Evolutionary conservation across 805 yeast genomes (phyloP), one percentile per base, ranked within the genome.

Genomic region (Kluyveromyces wickerhamii): DNA sequence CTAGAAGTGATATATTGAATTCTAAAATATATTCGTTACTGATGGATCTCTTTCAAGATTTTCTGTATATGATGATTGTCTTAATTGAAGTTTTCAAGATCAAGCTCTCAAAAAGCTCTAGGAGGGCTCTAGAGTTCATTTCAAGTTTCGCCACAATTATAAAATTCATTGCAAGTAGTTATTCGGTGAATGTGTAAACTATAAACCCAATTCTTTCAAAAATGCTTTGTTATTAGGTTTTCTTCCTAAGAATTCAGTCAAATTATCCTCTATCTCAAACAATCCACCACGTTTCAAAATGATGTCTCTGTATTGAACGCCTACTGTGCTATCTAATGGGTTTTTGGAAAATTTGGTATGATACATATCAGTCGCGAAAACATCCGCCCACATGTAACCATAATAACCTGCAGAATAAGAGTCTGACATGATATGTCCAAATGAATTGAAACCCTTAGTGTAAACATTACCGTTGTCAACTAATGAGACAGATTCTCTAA

Each of bases 331-430:
- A 50, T 76, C 72, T 71, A 81, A 67, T 28, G 94, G 92, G 54
- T 80, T 74, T 1, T 60, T 48, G 38, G 73, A 71, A 66, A 85
- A 85, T 49, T 72, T 70, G 4, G 83, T 61, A 55, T 81, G 76
- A 62, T 72, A 85, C 52, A 85, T 81, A 56, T 85, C 95, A 5
- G 84, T 72, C 1, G 94, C 92, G 64, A 78, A 85, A 11, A 83
- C 94, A 49, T 77, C 78, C 2, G 94, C 81, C 78, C 86, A 85
- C 62, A 84, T 60, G 56, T 85, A 85, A 2, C 94, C 94, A 48
- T 85, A 85, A 60, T 85, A 85, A 3, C 88, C 87, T 8, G 88
- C 77, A 36, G 83, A 89, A 56, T 85, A 85, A 12, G 94, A 89
- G 24, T 86, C 86, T 65, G 79, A 73, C 54, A 83, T 72, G 36